These are phyloP conservation scores for Candida schatavii DNA, from an alignment of 805 yeast species.

Conservation along the genomic window DNA sequence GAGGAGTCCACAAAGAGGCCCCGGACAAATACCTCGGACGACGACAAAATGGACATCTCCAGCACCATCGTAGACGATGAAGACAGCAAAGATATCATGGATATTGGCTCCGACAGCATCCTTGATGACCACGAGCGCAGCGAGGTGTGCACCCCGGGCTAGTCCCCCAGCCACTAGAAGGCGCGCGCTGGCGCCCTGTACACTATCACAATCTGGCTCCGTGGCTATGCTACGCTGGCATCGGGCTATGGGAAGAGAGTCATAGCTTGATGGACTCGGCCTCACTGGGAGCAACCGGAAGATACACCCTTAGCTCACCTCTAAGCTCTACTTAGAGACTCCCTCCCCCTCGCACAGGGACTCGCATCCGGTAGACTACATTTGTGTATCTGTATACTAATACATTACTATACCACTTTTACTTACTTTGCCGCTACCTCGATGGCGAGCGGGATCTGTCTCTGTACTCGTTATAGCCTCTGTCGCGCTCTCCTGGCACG, in stretches of 20 bases:
- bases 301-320: too few species aligned
- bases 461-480: constrained; percentile 9
- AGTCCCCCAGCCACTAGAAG: neutral
- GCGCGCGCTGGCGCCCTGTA: too few species aligned
- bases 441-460: constrained; percentile 11
- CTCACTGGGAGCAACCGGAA: too few species aligned
- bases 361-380: too few species aligned
- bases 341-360: too few species aligned
- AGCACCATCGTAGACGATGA: constrained; percentile 5
- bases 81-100: constrained; percentile 9
- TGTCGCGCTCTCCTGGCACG: constrained; percentile 10
- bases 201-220: too few species aligned
- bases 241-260: too few species aligned
- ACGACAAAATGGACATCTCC: constrained; percentile 13
- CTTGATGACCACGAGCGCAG: constrained; percentile 1
- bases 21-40: constrained; percentile 2
- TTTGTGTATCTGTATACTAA: neutral
- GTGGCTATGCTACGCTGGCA: too few species aligned
- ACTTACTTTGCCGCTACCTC: too few species aligned
- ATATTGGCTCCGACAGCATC: constrained; percentile 7
- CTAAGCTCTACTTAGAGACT: too few species aligned
- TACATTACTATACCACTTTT: too few species aligned
- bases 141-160: constrained; percentile 4
- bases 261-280: too few species aligned
- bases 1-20: constrained; percentile 6